A percentile compares a stretch with the other conserved stretches of the same genome.
Evolutionary conservation across 2,329 filamentous ascomycete species (phyloP).

Genomic region (Aspergillus eucalypticola): DNA sequence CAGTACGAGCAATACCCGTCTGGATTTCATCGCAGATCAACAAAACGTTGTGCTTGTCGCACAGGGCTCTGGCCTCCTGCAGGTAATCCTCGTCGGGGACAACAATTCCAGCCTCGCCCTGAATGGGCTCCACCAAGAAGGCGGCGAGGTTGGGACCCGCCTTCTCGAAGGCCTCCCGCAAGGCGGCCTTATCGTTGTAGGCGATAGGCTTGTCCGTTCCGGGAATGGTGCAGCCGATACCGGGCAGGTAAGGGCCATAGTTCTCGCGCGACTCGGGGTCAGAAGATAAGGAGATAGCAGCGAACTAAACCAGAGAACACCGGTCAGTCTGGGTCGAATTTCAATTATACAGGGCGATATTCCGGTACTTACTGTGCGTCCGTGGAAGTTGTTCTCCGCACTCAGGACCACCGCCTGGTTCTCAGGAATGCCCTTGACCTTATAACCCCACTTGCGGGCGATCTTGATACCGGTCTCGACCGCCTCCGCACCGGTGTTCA

Average conservation of each 20-base stretch:
- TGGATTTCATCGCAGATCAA: conserved; percentile 99
- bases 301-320: conserved; percentile 62
- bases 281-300: conserved; percentile 90
- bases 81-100: conserved; percentile 92
- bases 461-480: conserved; percentile 96
- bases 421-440: conserved; percentile 84
- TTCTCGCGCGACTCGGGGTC: conserved; percentile 95
- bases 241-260: conserved; percentile 93
- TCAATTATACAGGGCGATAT: neutral
- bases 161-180: conserved; percentile 74
- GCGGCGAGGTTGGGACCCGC: conserved; percentile 85
- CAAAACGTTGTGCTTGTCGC: conserved; percentile 92
- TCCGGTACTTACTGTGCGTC: conserved; percentile 71
- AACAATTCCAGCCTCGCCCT: conserved; percentile 95
- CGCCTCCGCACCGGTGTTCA: conserved; percentile 97
- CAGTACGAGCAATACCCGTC: conserved; percentile 93
- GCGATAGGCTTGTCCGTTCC: conserved; percentile 74
- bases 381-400: conserved; percentile 92
- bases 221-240: conserved; percentile 75
- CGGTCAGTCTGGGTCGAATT: neutral
- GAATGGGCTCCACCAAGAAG: conserved; percentile 94
- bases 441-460: conserved; percentile 97
- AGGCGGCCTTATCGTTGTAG: conserved; percentile 81
- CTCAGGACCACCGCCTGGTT: conserved; percentile 82
- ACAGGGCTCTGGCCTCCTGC: conserved; percentile 74